These are phyloP conservation scores for Setaria italica DNA, from an alignment of 202 grass and related monocot genomes.

Conservation along the genomic window DNA sequence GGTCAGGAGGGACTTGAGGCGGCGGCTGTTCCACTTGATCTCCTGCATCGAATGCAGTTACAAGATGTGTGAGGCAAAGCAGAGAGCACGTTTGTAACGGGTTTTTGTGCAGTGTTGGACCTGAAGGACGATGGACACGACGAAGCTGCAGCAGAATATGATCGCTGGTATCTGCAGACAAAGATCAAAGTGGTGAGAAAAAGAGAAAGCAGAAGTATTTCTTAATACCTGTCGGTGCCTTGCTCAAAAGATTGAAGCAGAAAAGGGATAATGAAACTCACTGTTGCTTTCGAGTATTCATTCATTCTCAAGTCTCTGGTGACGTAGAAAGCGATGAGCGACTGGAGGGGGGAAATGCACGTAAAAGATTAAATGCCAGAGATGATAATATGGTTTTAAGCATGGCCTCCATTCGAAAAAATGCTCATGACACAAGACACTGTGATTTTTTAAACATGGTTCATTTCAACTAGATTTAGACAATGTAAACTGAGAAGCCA, in stretches of 20 bases:
- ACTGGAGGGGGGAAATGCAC: constrained; percentile 42
- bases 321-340: constrained; percentile 78
- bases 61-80: background rate
- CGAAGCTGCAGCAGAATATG: constrained; percentile 86
- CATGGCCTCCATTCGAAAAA: too few relatives aligned
- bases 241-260: background rate
- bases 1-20: constrained; percentile 68
- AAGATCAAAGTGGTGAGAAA: background rate
- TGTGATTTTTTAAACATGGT: background rate
- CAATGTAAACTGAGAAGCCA: background rate
- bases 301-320: constrained; percentile 80
- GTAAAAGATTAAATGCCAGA: constrained; percentile 5
- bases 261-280: constrained; percentile 38
- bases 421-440: background rate
- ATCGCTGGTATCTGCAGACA: constrained; percentile 74
- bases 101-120: constrained; percentile 24
- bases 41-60: constrained; percentile 49
- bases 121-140: constrained; percentile 73
- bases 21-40: constrained; percentile 69
- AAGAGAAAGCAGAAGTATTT: background rate
- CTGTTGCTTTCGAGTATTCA: constrained; percentile 68
- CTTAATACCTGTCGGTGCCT: background rate
- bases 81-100: background rate
- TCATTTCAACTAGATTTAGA: background rate
- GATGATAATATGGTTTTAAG: background rate